Base-by-base conservation (phyloP, 495 filamentous ascomycete species). In the Aspergillus cristatus region DNA sequence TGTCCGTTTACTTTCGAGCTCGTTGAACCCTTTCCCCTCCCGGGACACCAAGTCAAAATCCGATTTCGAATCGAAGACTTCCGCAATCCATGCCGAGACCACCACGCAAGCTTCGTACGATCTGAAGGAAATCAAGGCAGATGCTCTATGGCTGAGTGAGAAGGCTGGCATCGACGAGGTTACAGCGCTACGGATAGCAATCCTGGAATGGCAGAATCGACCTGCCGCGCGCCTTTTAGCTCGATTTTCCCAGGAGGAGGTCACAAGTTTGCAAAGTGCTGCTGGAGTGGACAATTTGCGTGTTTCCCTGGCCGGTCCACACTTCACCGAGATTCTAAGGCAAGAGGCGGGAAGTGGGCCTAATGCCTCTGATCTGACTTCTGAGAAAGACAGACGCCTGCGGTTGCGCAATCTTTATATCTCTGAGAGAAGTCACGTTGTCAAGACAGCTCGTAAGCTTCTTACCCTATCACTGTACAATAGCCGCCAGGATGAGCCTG, bases 51-150 rank as follows among this genome's bases (percentile, higher is more conserved):
- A 72, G 49, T 70, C 75, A 4, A 90, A 82, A 55, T 55, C 68
- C 31, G 77, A 76, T 16, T 94, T 94, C 54, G 84, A 90, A 38
- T 86, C 81, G 28, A 89, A 79, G 58, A 96, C 87, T 1, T 82
- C 90, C 13, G 79, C 89, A n/a, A 93, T 96, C 36, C 81, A 94
- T 55, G 79, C 88, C 31, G 74, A 83, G 16, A 81, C 84, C 4
- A 73, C 75, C 7, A 62, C 76, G 15, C 76, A 78, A 45, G 71
- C 75, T 12, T 71, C 72, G 18, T 86, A 82, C 56, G 71, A 89
- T 50, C 70, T 96, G 33, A 76, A 81, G 16, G 71, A 86, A 57
- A 79, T 97, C 50, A 94, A 93, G 59, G 72, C 76, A 16, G 91
- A 95, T 57, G 76, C 86, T 25, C 58, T 82, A 28, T 95, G 88